Percentiles rank a stretch among this genome's conserved stretches.
Conservation (phyloP, 2,329 filamentous ascomycete genomes). For the Cordyceps cicadae region DNA sequence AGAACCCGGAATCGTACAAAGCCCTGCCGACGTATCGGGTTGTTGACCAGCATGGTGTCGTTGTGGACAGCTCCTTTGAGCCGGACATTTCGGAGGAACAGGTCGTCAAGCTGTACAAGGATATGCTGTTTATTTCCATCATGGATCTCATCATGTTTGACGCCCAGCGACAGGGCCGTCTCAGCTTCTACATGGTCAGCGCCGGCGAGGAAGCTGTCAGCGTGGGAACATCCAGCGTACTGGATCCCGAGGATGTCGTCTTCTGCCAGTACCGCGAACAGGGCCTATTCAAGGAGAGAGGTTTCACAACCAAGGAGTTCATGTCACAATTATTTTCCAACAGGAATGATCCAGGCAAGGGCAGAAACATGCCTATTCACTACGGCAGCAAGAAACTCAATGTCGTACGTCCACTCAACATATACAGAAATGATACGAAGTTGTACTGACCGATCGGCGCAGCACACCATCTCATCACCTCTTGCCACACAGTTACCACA, state of each 20-base stretch:
- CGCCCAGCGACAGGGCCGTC: conserved; percentile 84
- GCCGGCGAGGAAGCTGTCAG: conserved; percentile 92
- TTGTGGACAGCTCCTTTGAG: conserved; percentile 65
- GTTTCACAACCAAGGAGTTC: conserved; percentile 79
- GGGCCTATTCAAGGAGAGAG: conserved; percentile 82
- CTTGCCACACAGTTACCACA: conserved; percentile 86
- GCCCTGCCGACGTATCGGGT: conserved; percentile 87
- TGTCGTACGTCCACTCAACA: conserved; percentile 50
- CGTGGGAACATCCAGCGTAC: conserved; percentile 76
- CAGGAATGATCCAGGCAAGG: conserved; percentile 66
- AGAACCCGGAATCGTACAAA: conserved; percentile 60
- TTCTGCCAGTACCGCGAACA: conserved; percentile 94
- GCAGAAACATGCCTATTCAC: conserved; percentile 95
- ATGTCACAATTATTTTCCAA: conserved; percentile 96
- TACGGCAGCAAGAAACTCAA: conserved; percentile 80
- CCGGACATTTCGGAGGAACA: conserved; percentile 60
- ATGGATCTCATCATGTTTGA: conserved; percentile 99
- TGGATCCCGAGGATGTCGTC: conserved; percentile 78
- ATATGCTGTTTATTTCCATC: conserved; percentile 63
- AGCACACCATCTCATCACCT: conserved; percentile 78
- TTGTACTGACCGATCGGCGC: neutral
- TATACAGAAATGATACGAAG: neutral
- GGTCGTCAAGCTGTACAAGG: conserved; percentile 52
- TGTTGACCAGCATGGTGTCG: conserved; percentile 77
- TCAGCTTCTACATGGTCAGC: conserved; percentile 97